Percentiles rank a stretch among this genome's conserved stretches.
phyloP scores from a whole-genome alignment of 176 grass and related monocot genomes.

The Oryza glumipatula region DNA sequence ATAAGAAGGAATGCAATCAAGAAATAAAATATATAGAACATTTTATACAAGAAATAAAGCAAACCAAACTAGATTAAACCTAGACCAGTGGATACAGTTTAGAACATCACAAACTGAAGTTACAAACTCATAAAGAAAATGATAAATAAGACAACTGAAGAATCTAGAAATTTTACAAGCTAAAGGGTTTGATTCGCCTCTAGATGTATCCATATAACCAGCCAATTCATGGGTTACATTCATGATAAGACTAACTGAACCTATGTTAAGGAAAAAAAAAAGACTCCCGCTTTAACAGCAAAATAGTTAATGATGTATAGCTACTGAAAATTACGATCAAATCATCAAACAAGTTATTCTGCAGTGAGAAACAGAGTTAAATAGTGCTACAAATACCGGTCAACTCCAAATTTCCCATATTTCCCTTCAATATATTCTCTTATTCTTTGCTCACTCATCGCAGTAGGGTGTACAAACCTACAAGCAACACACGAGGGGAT shows the following conservation, averaged over 20 bases:
- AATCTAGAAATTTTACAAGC: neutral
- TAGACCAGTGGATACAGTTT: neutral
- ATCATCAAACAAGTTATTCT: conserved; percentile 12
- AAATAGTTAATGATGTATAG: neutral
- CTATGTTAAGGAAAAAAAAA: conserved; percentile 30
- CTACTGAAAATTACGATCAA: conserved; percentile 6
- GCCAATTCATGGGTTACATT: neutral
- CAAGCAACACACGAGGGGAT: conserved; percentile 24
- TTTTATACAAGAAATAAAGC: neutral
- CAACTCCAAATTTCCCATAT: conserved; percentile 92
- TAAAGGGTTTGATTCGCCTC: neutral
- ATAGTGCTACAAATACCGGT: conserved; percentile 59
- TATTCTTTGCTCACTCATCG: conserved; percentile 75
- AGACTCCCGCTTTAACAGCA: conserved; percentile 12
- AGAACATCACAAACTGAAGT: neutral
- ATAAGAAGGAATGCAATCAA: conserved; percentile 16
- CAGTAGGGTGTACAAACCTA: conserved; percentile 79
- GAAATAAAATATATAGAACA: neutral
- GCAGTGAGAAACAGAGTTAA: conserved; percentile 28
- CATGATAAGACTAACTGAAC: conserved; percentile 23
- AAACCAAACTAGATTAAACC: neutral
- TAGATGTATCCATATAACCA: neutral
- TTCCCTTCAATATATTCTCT: conserved; percentile 90
- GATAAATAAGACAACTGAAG: neutral
- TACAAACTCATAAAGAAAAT: neutral